Evolutionary conservation across 176 grass and related monocot genomes (phyloP).

Genomic region (Aegilops tauschii): DNA sequence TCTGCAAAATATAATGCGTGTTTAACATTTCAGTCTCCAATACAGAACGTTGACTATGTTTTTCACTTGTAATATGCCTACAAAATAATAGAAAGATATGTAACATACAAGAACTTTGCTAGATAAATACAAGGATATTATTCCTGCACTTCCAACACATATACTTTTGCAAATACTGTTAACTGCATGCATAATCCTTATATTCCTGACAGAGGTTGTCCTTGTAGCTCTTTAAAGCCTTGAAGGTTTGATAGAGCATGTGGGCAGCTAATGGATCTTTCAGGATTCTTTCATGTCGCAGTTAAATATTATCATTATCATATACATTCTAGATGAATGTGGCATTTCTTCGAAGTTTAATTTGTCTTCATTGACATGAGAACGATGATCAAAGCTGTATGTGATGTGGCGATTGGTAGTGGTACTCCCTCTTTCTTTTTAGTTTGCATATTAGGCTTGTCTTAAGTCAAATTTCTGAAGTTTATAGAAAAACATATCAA

Average conservation of each 20-base stretch:
- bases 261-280: background rate
- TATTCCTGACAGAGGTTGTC: background rate
- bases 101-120: background rate
- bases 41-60: background rate
- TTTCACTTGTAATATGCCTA: constrained; percentile 9
- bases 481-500: too few species aligned
- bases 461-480: too few species aligned
- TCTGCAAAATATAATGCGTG: background rate
- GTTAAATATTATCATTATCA: background rate
- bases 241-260: constrained; percentile 1
- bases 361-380: background rate
- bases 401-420: background rate
- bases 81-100: background rate
- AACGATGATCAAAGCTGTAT: background rate
- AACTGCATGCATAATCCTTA: background rate
- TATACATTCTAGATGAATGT: constrained; percentile 24
- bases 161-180: background rate
- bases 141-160: background rate
- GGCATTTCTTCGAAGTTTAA: background rate
- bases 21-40: background rate
- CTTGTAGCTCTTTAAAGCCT: background rate
- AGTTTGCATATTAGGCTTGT: too few species aligned
- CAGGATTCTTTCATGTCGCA: background rate
- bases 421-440: too few species aligned
- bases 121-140: background rate